phyloP scores from a whole-genome alignment of 2,329 filamentous ascomycete genomes.

The Exophiala sp. region DNA sequence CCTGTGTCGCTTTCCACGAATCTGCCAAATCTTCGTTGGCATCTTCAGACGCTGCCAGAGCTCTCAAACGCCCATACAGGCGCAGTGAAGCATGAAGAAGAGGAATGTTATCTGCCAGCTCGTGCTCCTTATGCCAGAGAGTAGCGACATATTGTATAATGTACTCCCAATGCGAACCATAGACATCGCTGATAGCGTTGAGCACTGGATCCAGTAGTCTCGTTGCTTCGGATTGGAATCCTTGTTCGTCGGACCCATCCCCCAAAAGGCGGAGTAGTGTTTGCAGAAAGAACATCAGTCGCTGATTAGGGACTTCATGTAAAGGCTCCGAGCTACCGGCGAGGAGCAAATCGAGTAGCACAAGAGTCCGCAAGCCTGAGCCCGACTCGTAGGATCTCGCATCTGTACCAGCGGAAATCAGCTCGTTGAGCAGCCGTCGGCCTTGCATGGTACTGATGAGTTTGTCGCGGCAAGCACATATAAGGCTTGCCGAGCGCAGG shows the following conservation, averaged over 20 bases:
- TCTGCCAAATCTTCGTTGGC: conserved; percentile 79
- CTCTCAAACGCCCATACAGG: conserved; percentile 59
- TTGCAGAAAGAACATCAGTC: conserved; percentile 75
- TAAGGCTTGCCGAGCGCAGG: conserved; percentile 44
- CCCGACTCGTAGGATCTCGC: conserved; percentile 8
- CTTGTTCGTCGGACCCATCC: conserved; percentile 46
- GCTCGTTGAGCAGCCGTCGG: conserved; percentile 53
- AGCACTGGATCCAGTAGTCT: conserved; percentile 53
- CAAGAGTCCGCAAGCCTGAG: conserved; percentile 34
- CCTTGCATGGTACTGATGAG: conserved; percentile 45
- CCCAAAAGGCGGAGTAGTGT: conserved; percentile 62
- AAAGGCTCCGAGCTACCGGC: conserved; percentile 44
- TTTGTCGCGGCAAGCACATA: conserved; percentile 46
- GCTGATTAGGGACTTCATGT: conserved; percentile 50
- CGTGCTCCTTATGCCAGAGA: conserved; percentile 50
- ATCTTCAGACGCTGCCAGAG: conserved; percentile 44
- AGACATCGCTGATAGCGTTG: conserved; percentile 71
- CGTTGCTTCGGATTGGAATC: conserved; percentile 37
- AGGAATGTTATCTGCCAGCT: conserved; percentile 51
- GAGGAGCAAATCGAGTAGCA: conserved; percentile 51
- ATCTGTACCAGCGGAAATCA: conserved; percentile 55
- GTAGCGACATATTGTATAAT: conserved; percentile 54
- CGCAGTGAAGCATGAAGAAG: conserved; percentile 67
- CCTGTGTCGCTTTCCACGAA: conserved; percentile 57
- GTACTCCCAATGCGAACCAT: conserved; percentile 79